phyloP scores from a whole-genome alignment of 345 rosid genomes.

The Citrus medica region DNA sequence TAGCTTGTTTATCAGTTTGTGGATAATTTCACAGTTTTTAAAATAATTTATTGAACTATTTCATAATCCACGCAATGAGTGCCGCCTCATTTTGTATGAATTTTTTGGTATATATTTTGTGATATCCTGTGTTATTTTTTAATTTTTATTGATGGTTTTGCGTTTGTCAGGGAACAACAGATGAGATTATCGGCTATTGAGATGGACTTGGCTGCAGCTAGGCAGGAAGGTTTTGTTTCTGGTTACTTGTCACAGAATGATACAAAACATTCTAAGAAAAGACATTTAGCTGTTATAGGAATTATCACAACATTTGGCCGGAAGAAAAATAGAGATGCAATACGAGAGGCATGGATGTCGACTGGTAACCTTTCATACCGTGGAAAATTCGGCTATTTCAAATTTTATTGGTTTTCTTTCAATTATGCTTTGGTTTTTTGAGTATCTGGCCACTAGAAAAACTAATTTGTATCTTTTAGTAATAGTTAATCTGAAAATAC shows the following conservation, averaged over 20 bases:
- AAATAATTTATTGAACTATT: neutral
- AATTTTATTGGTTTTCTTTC: neutral
- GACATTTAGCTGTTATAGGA: conserved; percentile 40
- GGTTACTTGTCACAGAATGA: conserved; percentile 15
- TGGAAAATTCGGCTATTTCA: neutral
- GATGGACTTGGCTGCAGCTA: conserved; percentile 41
- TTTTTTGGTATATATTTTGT: neutral
- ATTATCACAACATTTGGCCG: conserved; percentile 49
- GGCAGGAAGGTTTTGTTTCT: conserved; percentile 40
- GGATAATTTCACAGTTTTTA: neutral
- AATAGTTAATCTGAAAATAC: conserved; percentile 15
- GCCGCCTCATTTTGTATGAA: neutral
- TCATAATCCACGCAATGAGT: neutral
- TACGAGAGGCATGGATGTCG: conserved; percentile 55
- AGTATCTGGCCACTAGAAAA: neutral
- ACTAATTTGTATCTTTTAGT: neutral
- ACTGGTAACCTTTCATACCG: conserved; percentile 25
- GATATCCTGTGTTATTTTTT: neutral
- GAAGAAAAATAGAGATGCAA: conserved; percentile 53
- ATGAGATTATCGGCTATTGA: conserved; percentile 42
- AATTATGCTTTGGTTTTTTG: neutral
- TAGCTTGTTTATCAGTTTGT: neutral
- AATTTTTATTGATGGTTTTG: conserved; percentile 10
- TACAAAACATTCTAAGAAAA: conserved; percentile 25
- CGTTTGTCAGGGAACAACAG: conserved; percentile 37